Evolutionary conservation across 352 stramenopile genomes (phyloP), one percentile per base, ranked within the genome.

Genomic region (Blastocystis sp.): DNA sequence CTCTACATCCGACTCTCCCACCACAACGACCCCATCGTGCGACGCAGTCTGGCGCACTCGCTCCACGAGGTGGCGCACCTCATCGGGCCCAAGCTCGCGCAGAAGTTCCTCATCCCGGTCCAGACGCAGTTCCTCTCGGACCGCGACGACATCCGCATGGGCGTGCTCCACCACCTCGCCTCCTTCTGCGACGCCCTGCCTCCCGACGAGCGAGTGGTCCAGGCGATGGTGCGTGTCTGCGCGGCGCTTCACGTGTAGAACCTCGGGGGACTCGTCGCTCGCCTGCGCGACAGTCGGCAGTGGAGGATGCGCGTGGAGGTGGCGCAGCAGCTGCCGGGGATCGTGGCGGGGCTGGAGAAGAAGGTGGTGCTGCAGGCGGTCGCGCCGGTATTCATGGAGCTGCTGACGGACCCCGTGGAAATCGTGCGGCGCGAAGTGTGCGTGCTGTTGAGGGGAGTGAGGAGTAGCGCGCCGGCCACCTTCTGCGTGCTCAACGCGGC

Each of bases 61-160:
- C 74, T 85, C 21, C 74, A 85, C 61, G 74, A 69, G 60, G 74
- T 85, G 0, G 74, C 74, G 6, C n/a, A 55, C 31, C 67, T 85
- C 51, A 69, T 85, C 51, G 74, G 74, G 0, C 13, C 24, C 26
- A 67, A 50, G 35, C 65, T 45, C 26, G 66, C 74, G 50, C 50
- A 85, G 61, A 66, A 67, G n/a, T 85, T 59, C 50, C 33, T 85
- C 9, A 10, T 85, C 9, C 55, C 55, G 29, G 45, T 85, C n/a
- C 74, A 85, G 51, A 29, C 51, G 24, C 60, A 59, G 24, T 85
- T 85, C 37, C 74, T 85, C 19, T 26, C 24, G 50, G 74, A 69
- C n/a, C 65, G 37, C 10, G 50, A 50, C 31, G 74, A 85, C 41
- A 29, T 85, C 26, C 74, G 60, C 2, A 85, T 39, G 33, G 74